phyloP scores from a whole-genome alignment of 345 rosid genomes.

The Tarenaya hassleriana region DNA sequence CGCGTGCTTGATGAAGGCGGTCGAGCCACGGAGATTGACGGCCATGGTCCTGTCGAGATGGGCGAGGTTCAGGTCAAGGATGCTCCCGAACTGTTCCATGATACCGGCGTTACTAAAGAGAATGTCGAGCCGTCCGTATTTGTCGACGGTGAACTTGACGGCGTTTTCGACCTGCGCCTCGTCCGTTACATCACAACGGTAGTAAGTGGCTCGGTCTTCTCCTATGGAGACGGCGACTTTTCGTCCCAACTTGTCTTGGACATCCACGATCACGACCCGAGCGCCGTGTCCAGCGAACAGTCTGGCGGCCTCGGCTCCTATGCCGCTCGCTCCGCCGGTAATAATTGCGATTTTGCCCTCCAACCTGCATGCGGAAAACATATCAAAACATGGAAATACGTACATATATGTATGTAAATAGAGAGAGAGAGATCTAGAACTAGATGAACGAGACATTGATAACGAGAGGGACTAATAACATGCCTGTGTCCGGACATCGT shows the following conservation, averaged over 20 bases:
- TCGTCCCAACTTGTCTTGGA: conserved; percentile 60
- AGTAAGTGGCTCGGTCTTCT: conserved; percentile 35
- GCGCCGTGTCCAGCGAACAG: conserved; percentile 66
- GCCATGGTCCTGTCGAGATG: conserved; percentile 52
- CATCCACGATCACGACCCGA: conserved; percentile 52
- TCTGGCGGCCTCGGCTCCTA: conserved; percentile 63
- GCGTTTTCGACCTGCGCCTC: conserved; percentile 62
- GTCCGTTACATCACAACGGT: conserved; percentile 59
- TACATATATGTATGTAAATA: not conserved
- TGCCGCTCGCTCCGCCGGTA: conserved; percentile 85
- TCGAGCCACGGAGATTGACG: conserved; percentile 64
- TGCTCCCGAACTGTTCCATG: conserved; percentile 42
- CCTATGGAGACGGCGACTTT: conserved; percentile 40
- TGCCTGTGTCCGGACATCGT: too few species aligned
- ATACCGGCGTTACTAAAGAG: conserved; percentile 79
- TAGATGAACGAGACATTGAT: too few species aligned
- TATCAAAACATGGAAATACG: not conserved
- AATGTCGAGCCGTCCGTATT: conserved; percentile 50
- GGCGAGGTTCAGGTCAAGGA: conserved; percentile 49
- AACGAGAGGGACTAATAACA: too few species aligned
- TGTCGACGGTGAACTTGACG: conserved; percentile 41
- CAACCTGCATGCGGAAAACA: conserved; percentile 32
- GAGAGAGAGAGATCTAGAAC: too few species aligned
- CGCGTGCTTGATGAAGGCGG: conserved; percentile 64
- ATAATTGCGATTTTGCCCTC: conserved; percentile 79